phyloP scores from a whole-genome alignment of 768 basidiomycete genomes.

The Phlebiopsis flavidoalba region DNA sequence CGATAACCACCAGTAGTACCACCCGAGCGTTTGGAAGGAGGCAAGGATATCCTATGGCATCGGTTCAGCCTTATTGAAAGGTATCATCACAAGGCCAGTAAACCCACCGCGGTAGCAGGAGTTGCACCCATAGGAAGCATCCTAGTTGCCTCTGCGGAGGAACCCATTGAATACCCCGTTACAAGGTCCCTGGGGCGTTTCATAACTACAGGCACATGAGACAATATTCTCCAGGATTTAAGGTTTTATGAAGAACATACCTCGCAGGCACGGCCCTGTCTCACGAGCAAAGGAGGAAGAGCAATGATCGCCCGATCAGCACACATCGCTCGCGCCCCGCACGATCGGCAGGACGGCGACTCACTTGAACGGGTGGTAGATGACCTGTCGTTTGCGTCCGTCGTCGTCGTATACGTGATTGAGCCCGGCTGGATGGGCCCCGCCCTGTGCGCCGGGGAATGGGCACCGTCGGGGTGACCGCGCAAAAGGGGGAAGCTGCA shows the following conservation, averaged over 20 bases:
- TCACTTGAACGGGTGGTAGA: slow-evolving; percentile 75
- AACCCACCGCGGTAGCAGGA: slow-evolving; percentile 50
- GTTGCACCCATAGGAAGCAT: slow-evolving; percentile 55
- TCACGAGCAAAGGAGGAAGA: neutral
- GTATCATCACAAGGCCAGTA: neutral
- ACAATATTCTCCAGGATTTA: neutral
- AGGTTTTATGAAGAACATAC: slow-evolving; percentile 28
- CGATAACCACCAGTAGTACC: slow-evolving; percentile 4
- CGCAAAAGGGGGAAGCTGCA: too few species aligned
- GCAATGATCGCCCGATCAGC: slow-evolving; percentile 1
- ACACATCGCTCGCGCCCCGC: slow-evolving; percentile 1
- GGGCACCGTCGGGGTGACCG: slow-evolving; percentile 8
- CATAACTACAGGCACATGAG: slow-evolving; percentile 46
- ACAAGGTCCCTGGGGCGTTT: slow-evolving; percentile 64
- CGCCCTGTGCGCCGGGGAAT: slow-evolving; percentile 28
- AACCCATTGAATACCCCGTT: slow-evolving; percentile 58
- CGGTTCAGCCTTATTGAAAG: neutral
- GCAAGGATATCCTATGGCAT: slow-evolving; percentile 49
- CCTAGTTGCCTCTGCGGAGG: slow-evolving; percentile 65
- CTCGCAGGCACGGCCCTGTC: slow-evolving; percentile 42
- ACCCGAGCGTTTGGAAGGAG: slow-evolving; percentile 41
- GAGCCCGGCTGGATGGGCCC: slow-evolving; percentile 52
- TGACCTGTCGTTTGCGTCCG: slow-evolving; percentile 49
- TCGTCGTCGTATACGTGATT: slow-evolving; percentile 67
- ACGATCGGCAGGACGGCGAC: slow-evolving; percentile 18